Base-by-base conservation (phyloP, 2,329 filamentous ascomycete species). In the Aspergillus pseudonomiae region DNA sequence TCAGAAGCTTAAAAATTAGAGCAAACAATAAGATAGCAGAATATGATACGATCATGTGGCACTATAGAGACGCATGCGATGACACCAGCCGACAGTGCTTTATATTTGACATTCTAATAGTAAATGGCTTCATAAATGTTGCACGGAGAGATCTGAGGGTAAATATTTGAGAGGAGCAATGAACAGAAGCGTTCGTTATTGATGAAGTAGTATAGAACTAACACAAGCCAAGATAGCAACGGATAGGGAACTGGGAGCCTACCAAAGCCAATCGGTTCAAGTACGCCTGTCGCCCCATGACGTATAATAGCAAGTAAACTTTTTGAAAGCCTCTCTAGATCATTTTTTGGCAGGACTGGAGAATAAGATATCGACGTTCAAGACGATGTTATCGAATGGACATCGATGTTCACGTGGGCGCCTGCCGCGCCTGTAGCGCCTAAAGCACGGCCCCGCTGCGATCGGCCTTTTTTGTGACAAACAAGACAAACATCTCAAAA, bases 211-310 rank as follows among this genome's bases (percentile, higher is more conserved):
- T 45, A 39, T 19, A 45, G 53, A 43, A 26, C 30, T 24, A 19
- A 28, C 46, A 50, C 46, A 34, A 45, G n/a, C 26, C 26, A 56
- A 30, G 36, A 59, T 24, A 56, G 55, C 28, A 59, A 57, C 16
- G 55, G 56, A 57, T 46, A 54, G 34, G 56, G 26, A 61, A 65
- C 50, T 54, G 57, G 62, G 45, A 66, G 67, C 79, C 73, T 80
- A 82, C 80, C 79, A 82, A 68, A 70, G 79, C 80, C 62, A 82
- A 75, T 65, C 80, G 72, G 63, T 77, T 79, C 69, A 81, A 70
- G 70, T 80, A 81, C 65, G 79, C 78, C 65, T 79, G 79, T 68
- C 80, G 77, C 64, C 80, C 80, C 80, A 82, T 81, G 54, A 66
- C 64, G 60, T 34, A 16, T 24, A 34, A 14, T 32, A 9, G 26